Conservation (phyloP, 2,329 filamentous ascomycete species). For the Truncatella angustata region DNA sequence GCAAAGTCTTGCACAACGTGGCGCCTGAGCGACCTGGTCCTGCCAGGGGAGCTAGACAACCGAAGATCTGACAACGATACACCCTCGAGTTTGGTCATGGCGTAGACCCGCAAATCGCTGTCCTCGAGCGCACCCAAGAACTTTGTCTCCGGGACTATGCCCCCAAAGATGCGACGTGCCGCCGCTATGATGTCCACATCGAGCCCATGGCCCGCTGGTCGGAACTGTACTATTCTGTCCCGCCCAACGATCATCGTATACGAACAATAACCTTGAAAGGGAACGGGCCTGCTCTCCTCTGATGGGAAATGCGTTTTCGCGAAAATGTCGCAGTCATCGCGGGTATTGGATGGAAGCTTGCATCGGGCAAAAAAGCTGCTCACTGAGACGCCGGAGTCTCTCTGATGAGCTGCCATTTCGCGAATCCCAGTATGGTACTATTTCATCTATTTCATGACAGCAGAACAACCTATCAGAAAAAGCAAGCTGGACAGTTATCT, state of each 20-base stretch:
- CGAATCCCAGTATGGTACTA: neutral
- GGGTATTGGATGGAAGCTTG: conserved; percentile 21
- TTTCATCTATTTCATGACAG: neutral
- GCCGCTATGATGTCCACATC: conserved; percentile 34
- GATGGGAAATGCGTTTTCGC: conserved; percentile 29
- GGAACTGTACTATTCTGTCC: conserved; percentile 46
- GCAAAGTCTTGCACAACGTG: conserved; percentile 41
- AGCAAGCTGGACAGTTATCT: neutral
- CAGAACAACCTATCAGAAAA: neutral
- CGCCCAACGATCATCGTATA: conserved; percentile 43
- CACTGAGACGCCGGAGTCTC: conserved; percentile 24
- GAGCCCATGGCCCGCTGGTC: conserved; percentile 40
- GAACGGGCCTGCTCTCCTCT: conserved; percentile 27
- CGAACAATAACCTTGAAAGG: conserved; percentile 51
- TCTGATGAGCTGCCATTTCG: conserved; percentile 18
- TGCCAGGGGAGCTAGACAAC: conserved; percentile 2
- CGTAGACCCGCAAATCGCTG: conserved; percentile 36
- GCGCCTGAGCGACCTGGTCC: conserved; percentile 18
- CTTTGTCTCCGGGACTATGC: conserved; percentile 39
- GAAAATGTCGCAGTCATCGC: conserved; percentile 31
- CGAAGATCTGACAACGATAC: conserved; percentile 35
- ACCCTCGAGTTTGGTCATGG: conserved; percentile 40
- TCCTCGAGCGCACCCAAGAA: conserved; percentile 33
- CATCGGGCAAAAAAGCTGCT: conserved; percentile 28
- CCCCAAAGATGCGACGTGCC: conserved; percentile 38